Conservation (phyloP, 1,284 basidiomycete species). For the Apiotrichum laibachii region DNA sequence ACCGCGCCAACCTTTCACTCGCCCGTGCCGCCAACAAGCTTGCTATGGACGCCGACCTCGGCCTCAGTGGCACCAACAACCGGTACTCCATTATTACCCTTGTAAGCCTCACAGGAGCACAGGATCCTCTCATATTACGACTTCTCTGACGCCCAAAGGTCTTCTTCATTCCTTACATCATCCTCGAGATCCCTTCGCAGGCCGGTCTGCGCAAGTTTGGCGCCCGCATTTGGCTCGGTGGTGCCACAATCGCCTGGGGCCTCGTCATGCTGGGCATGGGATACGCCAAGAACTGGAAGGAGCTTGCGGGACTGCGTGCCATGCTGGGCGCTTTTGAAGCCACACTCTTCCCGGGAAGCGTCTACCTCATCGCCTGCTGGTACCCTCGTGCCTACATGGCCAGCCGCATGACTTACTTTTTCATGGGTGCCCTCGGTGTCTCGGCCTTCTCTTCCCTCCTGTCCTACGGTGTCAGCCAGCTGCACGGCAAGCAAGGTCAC, state of each 20-base stretch:
- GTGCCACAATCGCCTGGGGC: constrained; percentile 40
- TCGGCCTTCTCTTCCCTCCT: constrained; percentile 22
- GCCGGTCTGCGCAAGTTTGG: constrained; percentile 6
- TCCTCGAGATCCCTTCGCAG: constrained; percentile 39
- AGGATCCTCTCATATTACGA: too few relatives aligned
- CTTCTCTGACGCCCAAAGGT: too few relatives aligned
- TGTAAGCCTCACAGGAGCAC: too few relatives aligned
- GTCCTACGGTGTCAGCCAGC: constrained; percentile 11
- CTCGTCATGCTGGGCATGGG: constrained; percentile 42
- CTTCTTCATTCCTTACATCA: constrained; percentile 49
- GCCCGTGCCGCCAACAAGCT: constrained; percentile 30
- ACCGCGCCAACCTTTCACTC: constrained; percentile 40
- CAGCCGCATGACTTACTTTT: constrained; percentile 46
- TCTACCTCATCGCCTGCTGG: constrained; percentile 52
- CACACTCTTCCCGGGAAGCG: constrained; percentile 45
- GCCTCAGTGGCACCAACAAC: constrained; percentile 25
- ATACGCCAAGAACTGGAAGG: constrained; percentile 39
- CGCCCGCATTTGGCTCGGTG: constrained; percentile 19
- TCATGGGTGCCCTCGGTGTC: constrained; percentile 22
- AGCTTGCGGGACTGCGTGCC: constrained; percentile 49
- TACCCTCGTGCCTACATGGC: constrained; percentile 54
- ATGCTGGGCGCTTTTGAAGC: constrained; percentile 51
- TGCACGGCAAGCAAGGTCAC: constrained; percentile 6
- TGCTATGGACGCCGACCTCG: constrained; percentile 34
- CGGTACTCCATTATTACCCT: constrained; percentile 47